These are phyloP conservation scores for Termitomyces sp. DNA, from an alignment of 1,284 basidiomycete genomes.

Conservation along the genomic window DNA sequence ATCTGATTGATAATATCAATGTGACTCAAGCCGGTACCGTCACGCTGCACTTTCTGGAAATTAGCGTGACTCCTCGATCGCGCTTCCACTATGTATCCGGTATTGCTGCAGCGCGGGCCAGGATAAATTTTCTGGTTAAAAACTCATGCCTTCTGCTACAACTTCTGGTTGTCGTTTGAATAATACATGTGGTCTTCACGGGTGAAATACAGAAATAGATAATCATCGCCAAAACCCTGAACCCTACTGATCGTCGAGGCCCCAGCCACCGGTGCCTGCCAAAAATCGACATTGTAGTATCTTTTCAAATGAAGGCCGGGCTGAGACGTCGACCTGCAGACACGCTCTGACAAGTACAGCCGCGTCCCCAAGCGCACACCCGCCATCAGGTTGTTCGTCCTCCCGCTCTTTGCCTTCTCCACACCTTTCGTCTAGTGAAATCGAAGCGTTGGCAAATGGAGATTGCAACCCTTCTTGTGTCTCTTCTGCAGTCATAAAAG, in stretches of 20 bases:
- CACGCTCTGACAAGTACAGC: constrained; percentile 77
- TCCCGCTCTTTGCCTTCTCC: constrained; percentile 64
- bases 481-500: constrained; percentile 83
- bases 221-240: constrained; percentile 9
- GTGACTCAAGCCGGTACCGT: constrained; percentile 23
- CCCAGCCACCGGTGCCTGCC: constrained; percentile 63
- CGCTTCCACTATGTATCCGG: constrained; percentile 11
- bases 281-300: constrained; percentile 78
- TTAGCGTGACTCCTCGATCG: constrained; percentile 22
- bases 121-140: constrained; percentile 9
- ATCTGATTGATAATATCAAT: constrained; percentile 43
- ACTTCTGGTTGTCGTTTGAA: background rate
- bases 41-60: background rate
- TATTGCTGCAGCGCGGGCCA: constrained; percentile 6
- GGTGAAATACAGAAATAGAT: constrained; percentile 9
- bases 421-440: constrained; percentile 73
- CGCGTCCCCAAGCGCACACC: constrained; percentile 77
- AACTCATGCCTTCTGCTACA: constrained; percentile 12
- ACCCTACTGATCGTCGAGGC: constrained; percentile 27
- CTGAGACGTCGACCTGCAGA: constrained; percentile 64
- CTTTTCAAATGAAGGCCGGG: constrained; percentile 78
- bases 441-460: constrained; percentile 67
- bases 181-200: constrained; percentile 8
- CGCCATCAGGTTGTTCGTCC: constrained; percentile 73
- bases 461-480: constrained; percentile 75